Base-by-base conservation (phyloP, 805 yeast genomes). In the Suhomyces sp. region DNA sequence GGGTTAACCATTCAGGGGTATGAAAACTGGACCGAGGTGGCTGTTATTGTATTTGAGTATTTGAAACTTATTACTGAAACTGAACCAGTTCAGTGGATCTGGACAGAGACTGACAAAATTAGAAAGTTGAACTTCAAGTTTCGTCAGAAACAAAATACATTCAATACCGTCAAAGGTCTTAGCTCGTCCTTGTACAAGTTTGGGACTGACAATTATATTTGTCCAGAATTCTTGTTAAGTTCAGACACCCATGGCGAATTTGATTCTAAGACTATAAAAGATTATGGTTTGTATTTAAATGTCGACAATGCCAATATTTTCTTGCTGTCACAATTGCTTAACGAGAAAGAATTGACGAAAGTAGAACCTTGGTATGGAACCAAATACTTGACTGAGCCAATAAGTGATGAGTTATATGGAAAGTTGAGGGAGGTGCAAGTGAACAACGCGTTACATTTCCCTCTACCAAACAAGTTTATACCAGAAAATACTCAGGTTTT, bases 351-450 rank as follows among this genome's bases (percentile, higher is more conserved):
- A 35, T 14, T 26, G 7, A 44, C 60, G 11, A n/a, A 24, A 9
- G 67, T 53, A 14, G 98, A 91, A 56, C 70, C 77, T 51, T 91
- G 96, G 96, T 91, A 93, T 54, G 96, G 95, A 3, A 88, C 97
- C 0, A 83, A 84, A 47, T 86, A 88, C 54, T 60, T 74, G 2
- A 56, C 72, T 28, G 67, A 61, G 8, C 62, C 66, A 10, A 51
- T 86, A 15, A 64, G 77, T 2, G 28, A 43, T 0, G 63, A 60
- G 1, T 55, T 81, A 3, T 11, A 65, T 5, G 31, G 53, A 8
- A 50, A 46, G 25, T 52, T 79, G 19, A 30, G 41, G 54, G 27
- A 43, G 43, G 38, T 56, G 60, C 35, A 52, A 55, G 28, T 36
- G 41, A 34, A 37, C 42, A 52, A 12, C 50, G 55, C 58, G 14